Percentiles rank a stretch among this genome's conserved stretches.
phyloP scores from a whole-genome alignment of 345 rosid genomes.

The Boechera stricta region DNA sequence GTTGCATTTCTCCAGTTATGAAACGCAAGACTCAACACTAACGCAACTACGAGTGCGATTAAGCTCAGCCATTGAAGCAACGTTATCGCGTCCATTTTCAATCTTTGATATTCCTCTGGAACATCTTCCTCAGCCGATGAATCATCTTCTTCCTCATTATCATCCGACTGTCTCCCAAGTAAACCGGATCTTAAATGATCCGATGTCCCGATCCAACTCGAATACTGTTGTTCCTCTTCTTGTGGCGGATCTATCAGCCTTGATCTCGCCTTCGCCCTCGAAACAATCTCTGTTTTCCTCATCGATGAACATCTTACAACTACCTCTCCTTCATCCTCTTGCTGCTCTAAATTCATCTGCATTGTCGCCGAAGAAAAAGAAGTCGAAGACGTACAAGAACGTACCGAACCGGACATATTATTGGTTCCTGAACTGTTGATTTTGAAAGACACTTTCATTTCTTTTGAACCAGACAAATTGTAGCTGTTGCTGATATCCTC shows the following conservation, averaged over 20 bases:
- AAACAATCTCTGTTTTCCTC: constrained; percentile 49
- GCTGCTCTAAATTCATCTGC: constrained; percentile 40
- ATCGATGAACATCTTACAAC: constrained; percentile 57
- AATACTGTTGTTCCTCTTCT: constrained; percentile 50
- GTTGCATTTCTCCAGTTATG: constrained; percentile 40
- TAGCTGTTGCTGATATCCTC: constrained; percentile 47
- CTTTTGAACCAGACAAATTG: constrained; percentile 36
- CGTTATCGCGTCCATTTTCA: constrained; percentile 48
- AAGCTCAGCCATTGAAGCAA: constrained; percentile 78
- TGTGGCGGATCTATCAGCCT: constrained; percentile 68
- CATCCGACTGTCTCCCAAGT: constrained; percentile 42
- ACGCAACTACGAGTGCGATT: constrained; percentile 51
- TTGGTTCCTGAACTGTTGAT: constrained; percentile 41
- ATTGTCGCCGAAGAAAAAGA: constrained; percentile 41
- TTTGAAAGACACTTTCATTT: constrained; percentile 63
- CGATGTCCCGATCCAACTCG: constrained; percentile 58
- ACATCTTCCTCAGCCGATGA: constrained; percentile 67
- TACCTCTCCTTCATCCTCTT: constrained; percentile 41
- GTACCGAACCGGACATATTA: constrained; percentile 24
- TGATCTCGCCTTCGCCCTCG: constrained; percentile 64
- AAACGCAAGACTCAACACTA: constrained; percentile 52
- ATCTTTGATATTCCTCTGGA: constrained; percentile 63
- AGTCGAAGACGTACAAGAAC: constrained; percentile 32
- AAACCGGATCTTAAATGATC: constrained; percentile 62
- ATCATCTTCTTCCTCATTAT: constrained; percentile 74